Conservation (phyloP, 148 eudicot species). For the Arbutus unedo region DNA sequence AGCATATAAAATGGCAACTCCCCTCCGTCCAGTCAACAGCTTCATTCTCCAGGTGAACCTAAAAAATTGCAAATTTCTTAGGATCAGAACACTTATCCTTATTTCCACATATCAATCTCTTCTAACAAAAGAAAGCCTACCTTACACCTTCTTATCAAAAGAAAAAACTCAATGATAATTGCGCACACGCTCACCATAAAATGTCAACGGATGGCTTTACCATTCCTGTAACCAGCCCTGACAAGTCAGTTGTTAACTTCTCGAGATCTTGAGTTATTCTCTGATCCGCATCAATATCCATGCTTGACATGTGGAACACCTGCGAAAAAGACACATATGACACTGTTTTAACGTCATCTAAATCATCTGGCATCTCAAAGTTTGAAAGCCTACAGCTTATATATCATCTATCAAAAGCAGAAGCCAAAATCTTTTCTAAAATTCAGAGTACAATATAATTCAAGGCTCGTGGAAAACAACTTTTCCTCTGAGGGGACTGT, state of each 20-base stretch:
- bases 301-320: constrained; percentile 81
- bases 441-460: neutral
- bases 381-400: neutral
- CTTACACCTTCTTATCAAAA: neutral
- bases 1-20: constrained; percentile 81
- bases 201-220: constrained; percentile 98
- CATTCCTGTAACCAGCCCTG: constrained; percentile 94
- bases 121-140: neutral
- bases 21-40: constrained; percentile 82
- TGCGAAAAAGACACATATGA: constrained; percentile 22
- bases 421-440: constrained; percentile 14
- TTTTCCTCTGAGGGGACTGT: neutral
- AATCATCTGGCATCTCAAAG: neutral
- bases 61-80: constrained; percentile 18
- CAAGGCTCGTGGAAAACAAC: neutral
- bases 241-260: constrained; percentile 82
- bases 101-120: neutral
- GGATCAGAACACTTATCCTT: constrained; percentile 6
- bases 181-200: constrained; percentile 56
- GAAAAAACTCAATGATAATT: neutral
- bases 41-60: constrained; percentile 99
- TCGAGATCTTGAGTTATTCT: constrained; percentile 90
- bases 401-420: neutral
- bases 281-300: constrained; percentile 85
- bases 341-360: neutral